Evolutionary conservation across 2,329 filamentous ascomycete genomes (phyloP), one percentile per base, ranked within the genome.

Genomic region (Penicillium sp.): DNA sequence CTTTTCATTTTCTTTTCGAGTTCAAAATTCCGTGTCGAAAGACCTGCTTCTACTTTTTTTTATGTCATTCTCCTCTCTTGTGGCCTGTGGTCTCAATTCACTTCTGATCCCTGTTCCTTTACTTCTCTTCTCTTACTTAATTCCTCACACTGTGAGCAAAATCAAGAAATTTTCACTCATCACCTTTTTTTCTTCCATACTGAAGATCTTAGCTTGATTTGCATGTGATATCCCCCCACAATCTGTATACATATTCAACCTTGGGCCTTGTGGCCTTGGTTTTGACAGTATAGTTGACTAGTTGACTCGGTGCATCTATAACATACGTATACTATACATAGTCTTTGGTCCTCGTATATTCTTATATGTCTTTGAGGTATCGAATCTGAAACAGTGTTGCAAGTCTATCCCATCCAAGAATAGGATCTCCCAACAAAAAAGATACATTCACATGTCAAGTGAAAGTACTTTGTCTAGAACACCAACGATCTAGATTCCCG

Each of bases 51-150:
- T 31, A 38, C 40, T 59, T 50, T 43, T 31, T 36, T n/a, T 48
- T 57, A 21, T 60, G 51, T 57, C 43, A 62, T 63, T 62, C 62
- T 65, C 64, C 61, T 62, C 61, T 65, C 60, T 29, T 51, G 53
- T 61, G 64, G 27, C 60, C 60, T 62, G 63, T 59, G 64, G 64
- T 59, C 63, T 64, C 54, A 33, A 33, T 61, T 62, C 44, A 53
- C 56, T 61, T 62, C 53, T 47, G 39, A 54, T 19, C 36, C 53
- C 45, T 61, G 29, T 46, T 54, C 27, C 43, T 50, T 58, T 48
- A 49, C 44, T 51, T 57, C 56, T 49, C 44, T 52, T 56, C 41
- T 51, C 50, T 36, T 43, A 55, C 46, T 46, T 66, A 64, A 61
- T 64, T 59, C 29, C 62, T 63, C 44, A 52, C 53, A 46, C 23